Evolutionary conservation across 768 basidiomycete species (phyloP), one percentile per base, ranked within the genome.

Genomic region (Tubosaeta sp.): DNA sequence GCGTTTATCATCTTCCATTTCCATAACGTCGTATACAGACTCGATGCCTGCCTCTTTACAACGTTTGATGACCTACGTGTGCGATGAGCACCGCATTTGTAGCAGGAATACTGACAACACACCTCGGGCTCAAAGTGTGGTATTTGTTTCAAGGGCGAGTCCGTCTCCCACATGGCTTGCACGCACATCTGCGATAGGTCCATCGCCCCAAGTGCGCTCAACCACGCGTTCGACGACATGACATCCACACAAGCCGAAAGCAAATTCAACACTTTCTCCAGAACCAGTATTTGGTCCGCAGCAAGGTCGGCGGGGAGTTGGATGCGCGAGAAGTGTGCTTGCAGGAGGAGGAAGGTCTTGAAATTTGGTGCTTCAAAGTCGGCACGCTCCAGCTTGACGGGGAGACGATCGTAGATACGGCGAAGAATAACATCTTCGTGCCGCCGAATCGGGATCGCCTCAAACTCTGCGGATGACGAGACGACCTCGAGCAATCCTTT

Each of bases 151-250:
- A 98, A 71, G 0, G 95, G 94, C 34, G 91, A 93, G 69, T 99
- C 97, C 10, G 85, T 87, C 65, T 99, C 95, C 97, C 97, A 98
- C 71, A 95, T 85, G 0, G 89, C 93, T 68, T 98, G 97, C 5
- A 97, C 91, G 69, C 92, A 95, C 95, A 98, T 98, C 70, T 98
- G 97, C 9, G 91, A 91, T 43, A 98, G 71, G 70, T 99, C 95
- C 97, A 98, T 98, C 0, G 95, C 95, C 31, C 93, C 90, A 22
- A 97, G 72, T 0, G 95, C 97, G 63, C 85, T 95, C 61, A 98
- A 70, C 88, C 88, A 95, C 2, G 90, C 93, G 63, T 97, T 97
- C 33, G 91, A 94, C 3, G 91, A 94, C 92, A 98, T 94, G 52
- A 98, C 95, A 64, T 97, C 95, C 31, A 98, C 94, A 62, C 92